Evolutionary conservation across 1,139 yeast species (phyloP), one percentile per base, ranked within the genome.

Genomic region (Candida glucosophila): DNA sequence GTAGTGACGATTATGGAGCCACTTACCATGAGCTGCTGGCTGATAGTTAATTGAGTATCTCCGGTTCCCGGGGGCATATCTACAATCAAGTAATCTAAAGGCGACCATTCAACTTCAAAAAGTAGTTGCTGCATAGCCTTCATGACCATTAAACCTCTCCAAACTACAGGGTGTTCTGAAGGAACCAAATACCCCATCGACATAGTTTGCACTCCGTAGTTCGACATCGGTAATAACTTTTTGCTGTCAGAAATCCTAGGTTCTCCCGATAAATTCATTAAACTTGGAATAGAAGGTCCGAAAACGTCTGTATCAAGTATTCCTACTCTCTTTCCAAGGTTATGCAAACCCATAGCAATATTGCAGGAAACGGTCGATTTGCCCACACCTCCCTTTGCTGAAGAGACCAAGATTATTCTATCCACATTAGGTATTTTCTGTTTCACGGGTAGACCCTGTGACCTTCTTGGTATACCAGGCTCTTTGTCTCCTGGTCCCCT

Each of bases 31-130:
- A 81, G 50, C 40, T 77, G 80, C 47, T 83, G 95, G 16, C 88
- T 77, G 15, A 85, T 64, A 0, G 93, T 80, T 30, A 83, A 58
- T 42, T 83, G 95, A 1, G 85, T 80, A 43, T 83, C 95, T 8
- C 95, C 95, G 0, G 95, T 83, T 4, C 95, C 95, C 0, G 95
- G 95, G 1, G 95, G 95, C 82, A 83, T 72, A 40, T 83, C 95
- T 11, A 83, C 58, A 2, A 83, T 77, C 28, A 83, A 57, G 15
- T 74, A 66, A 46, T 83, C 95, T 26, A 82, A 49, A n/a, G 56
- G 49, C 6, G 72, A 66, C 95, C 95, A 83, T 28, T 75, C 68
- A 1, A 83, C 94, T 29, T 83, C 94, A 39, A 79, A 82, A 12
- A 83, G 49, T 12, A 83, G 59, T 43, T 83, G 95, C 39, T 83